Base-by-base conservation (phyloP, 345 rosid species). In the Nephelium lappaceum region DNA sequence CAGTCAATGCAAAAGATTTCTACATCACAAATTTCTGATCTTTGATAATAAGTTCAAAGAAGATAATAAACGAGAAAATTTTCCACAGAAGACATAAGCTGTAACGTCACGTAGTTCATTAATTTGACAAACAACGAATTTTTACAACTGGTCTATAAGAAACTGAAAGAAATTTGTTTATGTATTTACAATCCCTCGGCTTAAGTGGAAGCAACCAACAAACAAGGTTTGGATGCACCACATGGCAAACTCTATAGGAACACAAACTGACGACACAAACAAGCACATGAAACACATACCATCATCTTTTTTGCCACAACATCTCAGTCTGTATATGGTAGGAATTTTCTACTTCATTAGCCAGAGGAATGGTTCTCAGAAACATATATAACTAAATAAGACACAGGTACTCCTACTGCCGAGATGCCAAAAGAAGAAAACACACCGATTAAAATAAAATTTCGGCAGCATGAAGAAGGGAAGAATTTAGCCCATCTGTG, bases 401-500 rank as follows among this genome's bases (percentile, higher is more conserved):
- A n/a, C 25, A 18, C 23, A 19, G 49, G 23, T 8, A 60, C 41
- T 60, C 43, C 23, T 23, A 42, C 0, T 43, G 36, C 23, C 10
- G 8, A 69, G 60, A 24, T 64, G 38, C 63, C 19, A 51, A 12
- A 24, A 43, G 38, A 41, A 27, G 27, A 51, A n/a, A 24, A 24
- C 21, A 47, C 55, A 68, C 45, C 68, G 61, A 60, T 47, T 23
- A 19, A 51, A 27, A 31, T 82, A 81, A 81, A 76, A 81, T 79
- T 76, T 81, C 41, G 83, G n/a, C n/a, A n/a, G n/a, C n/a, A n/a
- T n/a, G n/a, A 65, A 89, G 95, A 80, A 91, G 92, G 57, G 87
- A 94, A 80, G 84, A 71, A 27, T 27, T 27, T 27, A 27, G 31
- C 31, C 31, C 31, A 27, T 27, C 31, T 27, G 31, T 27, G 31